phyloP scores from a whole-genome alignment of 148 eudicot species.

The Camellia japonica region DNA sequence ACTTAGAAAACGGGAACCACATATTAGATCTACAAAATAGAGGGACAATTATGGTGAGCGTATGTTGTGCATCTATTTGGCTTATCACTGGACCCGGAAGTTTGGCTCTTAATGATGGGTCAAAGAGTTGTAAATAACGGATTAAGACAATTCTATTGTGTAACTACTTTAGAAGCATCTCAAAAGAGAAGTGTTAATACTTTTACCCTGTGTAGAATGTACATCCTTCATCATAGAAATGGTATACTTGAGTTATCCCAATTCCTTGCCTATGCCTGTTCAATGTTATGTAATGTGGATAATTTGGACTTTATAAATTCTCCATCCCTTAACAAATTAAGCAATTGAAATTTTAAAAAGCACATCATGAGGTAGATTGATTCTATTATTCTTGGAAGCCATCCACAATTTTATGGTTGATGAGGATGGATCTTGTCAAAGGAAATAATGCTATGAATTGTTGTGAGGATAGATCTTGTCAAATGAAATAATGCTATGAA shows the following conservation, averaged over 20 bases:
- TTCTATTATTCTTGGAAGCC: background rate
- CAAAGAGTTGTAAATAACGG: background rate
- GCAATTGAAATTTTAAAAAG: background rate
- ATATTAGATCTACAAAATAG: background rate
- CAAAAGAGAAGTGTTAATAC: background rate
- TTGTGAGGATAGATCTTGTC: background rate
- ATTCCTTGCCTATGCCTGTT: background rate
- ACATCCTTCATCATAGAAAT: background rate
- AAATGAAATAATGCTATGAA: conserved; percentile 1
- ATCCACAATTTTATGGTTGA: background rate
- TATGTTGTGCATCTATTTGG: background rate
- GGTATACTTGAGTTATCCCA: background rate
- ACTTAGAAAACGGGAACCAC: background rate
- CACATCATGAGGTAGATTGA: background rate
- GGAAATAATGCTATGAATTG: conserved; percentile 1
- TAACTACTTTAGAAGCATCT: background rate
- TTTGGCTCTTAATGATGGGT: background rate
- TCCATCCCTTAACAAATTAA: background rate
- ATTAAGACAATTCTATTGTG: background rate
- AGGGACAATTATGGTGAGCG: background rate
- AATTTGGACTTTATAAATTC: background rate
- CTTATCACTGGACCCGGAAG: background rate
- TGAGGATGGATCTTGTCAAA: background rate
- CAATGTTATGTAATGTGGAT: background rate
- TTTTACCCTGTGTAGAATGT: background rate